Base-by-base conservation (phyloP, 139 green algal species). In the Diplosphaera chodatii region DNA sequence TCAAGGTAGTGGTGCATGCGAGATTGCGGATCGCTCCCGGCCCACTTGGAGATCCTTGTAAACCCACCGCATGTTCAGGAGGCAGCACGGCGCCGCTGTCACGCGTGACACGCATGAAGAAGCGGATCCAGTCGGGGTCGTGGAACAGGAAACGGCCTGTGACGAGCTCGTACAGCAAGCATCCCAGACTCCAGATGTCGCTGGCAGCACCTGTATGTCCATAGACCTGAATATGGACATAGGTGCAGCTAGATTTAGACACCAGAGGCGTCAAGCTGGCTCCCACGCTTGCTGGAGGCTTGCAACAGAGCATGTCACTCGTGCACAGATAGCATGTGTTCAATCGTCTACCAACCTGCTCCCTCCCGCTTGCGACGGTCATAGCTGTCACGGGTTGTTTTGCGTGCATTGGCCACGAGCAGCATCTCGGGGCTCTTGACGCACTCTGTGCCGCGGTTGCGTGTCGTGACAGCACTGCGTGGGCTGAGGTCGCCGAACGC, bases 361-460 rank as follows among this genome's bases (percentile, higher is more conserved):
- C 88, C 86, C 75, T 78, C 32, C 30, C 64, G 27, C 29, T 80
- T 74, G 20, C 83, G 71, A 25, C 82, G 66, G 33, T 86, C 82
- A 48, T 77, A 85, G 15, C 4, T 63, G 23, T 48, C 56, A 2
- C 64, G 67, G 6, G 63, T 69, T 29, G 63, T 73, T 40, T 68
- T 73, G 32, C 56, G 63, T 4, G 73, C 76, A 32, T 81, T 81
- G 63, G 81, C 81, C 10, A 91, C 75, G 37, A 89, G 48, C 10
- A 96, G 85, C 91, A 96, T 96, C 82, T 96, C 91, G 0, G 91
- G 91, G 18, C 75, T 87, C 80, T 93, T 94, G 71, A 91, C 86
- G 59, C 80, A 86, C 77, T 95, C 90, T 1, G 91, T 96, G 65
- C 91, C 91, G 21, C 90, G 78, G 64, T 84, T 79, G 48, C 79